Percentiles rank a stretch among this genome's conserved stretches.
These are phyloP conservation scores for Vigna mungo DNA, from an alignment of 306 rosid genomes.

Conservation along the genomic window DNA sequence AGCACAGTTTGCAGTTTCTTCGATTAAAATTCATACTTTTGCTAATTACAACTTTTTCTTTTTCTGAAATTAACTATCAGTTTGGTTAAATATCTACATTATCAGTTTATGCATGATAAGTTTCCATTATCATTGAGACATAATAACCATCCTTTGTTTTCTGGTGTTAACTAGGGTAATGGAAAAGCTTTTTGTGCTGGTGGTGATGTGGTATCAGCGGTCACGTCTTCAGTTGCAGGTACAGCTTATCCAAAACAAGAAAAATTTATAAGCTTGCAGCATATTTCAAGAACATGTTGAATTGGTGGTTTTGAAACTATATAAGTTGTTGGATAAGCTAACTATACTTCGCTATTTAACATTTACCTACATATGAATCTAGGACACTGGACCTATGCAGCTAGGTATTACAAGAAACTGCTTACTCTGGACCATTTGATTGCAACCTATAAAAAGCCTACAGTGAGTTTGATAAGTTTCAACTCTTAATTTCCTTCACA, in stretches of 20 bases:
- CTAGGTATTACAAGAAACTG: slow-evolving; percentile 17
- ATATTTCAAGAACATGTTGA: background rate
- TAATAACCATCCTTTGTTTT: background rate
- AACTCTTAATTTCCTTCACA: too few species aligned
- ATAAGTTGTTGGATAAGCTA: background rate
- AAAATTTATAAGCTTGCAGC: background rate
- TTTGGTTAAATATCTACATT: too few species aligned
- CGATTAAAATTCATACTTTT: too few species aligned
- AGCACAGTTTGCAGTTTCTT: too few species aligned
- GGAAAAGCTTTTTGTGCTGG: slow-evolving; percentile 40
- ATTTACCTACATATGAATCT: background rate
- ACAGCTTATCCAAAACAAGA: background rate
- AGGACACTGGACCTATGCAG: slow-evolving; percentile 47
- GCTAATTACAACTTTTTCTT: too few species aligned
- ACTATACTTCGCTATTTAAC: background rate
- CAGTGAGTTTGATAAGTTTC: background rate
- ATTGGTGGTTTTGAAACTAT: background rate
- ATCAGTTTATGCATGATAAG: too few species aligned
- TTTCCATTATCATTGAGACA: too few species aligned
- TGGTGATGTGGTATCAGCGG: slow-evolving; percentile 26
- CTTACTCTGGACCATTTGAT: slow-evolving; percentile 32
- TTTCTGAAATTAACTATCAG: too few species aligned
- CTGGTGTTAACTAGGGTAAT: slow-evolving; percentile 24
- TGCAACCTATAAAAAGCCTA: slow-evolving; percentile 43
- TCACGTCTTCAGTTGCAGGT: slow-evolving; percentile 16